These are phyloP conservation scores for Miscanthus sacchariflorus DNA, from an alignment of 202 grass and related monocot species.

Conservation along the genomic window DNA sequence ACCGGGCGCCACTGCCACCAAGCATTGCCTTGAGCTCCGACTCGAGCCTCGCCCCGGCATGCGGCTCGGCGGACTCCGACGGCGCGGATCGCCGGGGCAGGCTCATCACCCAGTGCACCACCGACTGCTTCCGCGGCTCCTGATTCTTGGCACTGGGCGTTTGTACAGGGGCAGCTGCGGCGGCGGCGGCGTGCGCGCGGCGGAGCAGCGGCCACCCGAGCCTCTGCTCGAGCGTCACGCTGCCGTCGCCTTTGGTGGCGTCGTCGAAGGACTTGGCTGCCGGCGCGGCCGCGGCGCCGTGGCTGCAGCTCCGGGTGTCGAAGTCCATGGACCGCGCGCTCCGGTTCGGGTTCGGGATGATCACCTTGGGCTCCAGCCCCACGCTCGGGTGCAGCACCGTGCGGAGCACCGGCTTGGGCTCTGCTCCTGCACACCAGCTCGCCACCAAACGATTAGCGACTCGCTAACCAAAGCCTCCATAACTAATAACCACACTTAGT, in stretches of 20 bases:
- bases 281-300: background rate
- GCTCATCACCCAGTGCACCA: constrained; percentile 98
- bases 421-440: constrained; percentile 59
- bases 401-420: constrained; percentile 71
- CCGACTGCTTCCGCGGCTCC: constrained; percentile 71
- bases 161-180: background rate
- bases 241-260: background rate
- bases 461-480: constrained; percentile 18
- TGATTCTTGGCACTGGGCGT: constrained; percentile 16
- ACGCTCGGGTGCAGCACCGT: constrained; percentile 83
- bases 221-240: constrained; percentile 47
- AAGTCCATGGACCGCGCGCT: constrained; percentile 59
- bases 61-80: constrained; percentile 37
- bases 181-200: constrained; percentile 26
- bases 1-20: constrained; percentile 56
- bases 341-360: constrained; percentile 70
- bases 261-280: constrained; percentile 18
- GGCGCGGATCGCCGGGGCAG: constrained; percentile 67
- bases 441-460: constrained; percentile 38
- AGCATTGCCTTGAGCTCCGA: constrained; percentile 63
- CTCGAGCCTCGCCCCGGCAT: constrained; percentile 49
- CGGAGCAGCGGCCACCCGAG: constrained; percentile 93
- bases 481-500: background rate
- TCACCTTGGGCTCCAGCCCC: constrained; percentile 84
- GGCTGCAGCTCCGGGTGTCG: constrained; percentile 38